Conservation (phyloP, 2,329 filamentous ascomycete genomes). For the Corniculantispora saksenae region DNA sequence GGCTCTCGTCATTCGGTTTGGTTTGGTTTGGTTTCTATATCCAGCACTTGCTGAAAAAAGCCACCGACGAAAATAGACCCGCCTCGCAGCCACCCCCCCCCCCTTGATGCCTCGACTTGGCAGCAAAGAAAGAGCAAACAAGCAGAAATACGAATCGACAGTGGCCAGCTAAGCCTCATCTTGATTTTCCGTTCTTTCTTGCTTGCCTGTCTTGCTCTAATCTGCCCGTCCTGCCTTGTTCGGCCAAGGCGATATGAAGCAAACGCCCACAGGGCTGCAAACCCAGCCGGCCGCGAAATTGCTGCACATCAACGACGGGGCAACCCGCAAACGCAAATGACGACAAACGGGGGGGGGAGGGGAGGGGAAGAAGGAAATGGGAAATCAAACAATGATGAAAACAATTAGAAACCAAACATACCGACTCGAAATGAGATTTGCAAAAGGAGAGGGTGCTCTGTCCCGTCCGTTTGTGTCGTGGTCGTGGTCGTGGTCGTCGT, state of each 20-base stretch:
- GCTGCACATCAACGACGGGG: constrained; percentile 6
- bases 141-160: neutral
- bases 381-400: constrained; percentile 7
- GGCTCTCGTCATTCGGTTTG: neutral
- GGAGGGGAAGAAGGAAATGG: neutral
- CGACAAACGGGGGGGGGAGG: neutral
- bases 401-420: constrained; percentile 9
- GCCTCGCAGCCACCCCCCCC: neutral
- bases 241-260: neutral
- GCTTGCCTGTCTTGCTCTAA: neutral
- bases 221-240: neutral
- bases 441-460: neutral
- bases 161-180: neutral
- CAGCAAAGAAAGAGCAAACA: neutral
- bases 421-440: neutral
- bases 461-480: neutral
- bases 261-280: constrained; percentile 16
- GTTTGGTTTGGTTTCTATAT: neutral
- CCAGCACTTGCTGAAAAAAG: neutral
- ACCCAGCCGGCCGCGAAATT: constrained; percentile 14
- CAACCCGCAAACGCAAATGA: neutral
- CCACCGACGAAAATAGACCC: neutral
- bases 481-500: too few species aligned
- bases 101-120: too few species aligned
- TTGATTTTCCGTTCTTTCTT: neutral